Evolutionary conservation across 1,284 basidiomycete genomes (phyloP), one percentile per base, ranked within the genome.

Genomic region (Ustilago loliicola): DNA sequence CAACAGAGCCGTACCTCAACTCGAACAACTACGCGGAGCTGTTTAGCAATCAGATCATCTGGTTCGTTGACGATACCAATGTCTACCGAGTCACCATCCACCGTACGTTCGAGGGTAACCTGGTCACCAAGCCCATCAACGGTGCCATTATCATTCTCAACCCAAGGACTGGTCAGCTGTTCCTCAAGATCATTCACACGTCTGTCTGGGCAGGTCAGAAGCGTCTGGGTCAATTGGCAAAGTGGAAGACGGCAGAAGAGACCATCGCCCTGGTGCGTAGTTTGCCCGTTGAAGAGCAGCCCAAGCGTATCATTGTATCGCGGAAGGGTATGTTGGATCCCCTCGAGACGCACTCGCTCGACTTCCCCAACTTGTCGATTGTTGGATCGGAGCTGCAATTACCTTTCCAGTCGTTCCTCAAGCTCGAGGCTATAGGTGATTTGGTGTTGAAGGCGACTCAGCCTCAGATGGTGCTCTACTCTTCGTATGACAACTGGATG

Each of bases 241-340:
- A 99, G 88, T 99, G 97, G 97, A 98, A 98, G 89, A 98, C 96
- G 17, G 97, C 97, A 17, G 97, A 99, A 91, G 97, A 99, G 92
- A 97, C 98, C 15, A 96, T 97, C 23, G 97, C 97, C 0, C 89
- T 99, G 80, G 93, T 99, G 79, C 94, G 96, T 72, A 98, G 96
- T 50, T 88, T 99, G 38, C 97, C 97, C 17, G 96, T 99, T 52
- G 96, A 99, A 89, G 97, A 99, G 51, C 97, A 99, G 88, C 97
- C 96, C 21, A 99, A 99, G 88, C 95, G 98, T 86, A 95, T 99
- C 80, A 99, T 99, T 79, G 97, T 99, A 68, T 99, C 96, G 47
- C 92, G 97, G 66, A 99, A 99, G 91, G 97, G 97, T 89, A 99
- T 99, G 97, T 91, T 99, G 61, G 88, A 88, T 77, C 88, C 88